These are phyloP conservation scores for Coniochaeta hoffmannii DNA, from an alignment of 2,329 filamentous ascomycete species.

Conservation along the genomic window DNA sequence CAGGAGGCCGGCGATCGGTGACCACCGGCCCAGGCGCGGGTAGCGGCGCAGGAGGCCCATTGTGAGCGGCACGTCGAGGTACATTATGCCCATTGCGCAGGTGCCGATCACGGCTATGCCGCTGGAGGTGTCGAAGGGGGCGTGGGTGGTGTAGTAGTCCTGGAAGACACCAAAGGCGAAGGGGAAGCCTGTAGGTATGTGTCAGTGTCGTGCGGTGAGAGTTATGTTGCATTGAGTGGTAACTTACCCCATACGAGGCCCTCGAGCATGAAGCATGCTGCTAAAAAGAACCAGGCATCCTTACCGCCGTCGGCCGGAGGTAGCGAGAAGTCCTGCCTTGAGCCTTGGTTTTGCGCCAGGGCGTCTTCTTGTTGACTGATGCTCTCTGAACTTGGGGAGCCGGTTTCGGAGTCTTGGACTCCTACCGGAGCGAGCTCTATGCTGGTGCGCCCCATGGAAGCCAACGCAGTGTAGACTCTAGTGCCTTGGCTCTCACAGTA, in stretches of 20 bases:
- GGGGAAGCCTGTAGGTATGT: conserved; percentile 49
- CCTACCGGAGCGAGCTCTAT: not conserved
- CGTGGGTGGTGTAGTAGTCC: conserved; percentile 55
- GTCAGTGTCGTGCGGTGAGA: not conserved
- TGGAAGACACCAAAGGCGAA: conserved; percentile 66
- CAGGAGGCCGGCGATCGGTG: conserved; percentile 36
- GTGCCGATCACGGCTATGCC: conserved; percentile 59
- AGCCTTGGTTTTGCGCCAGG: not conserved
- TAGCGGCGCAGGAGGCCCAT: conserved; percentile 37
- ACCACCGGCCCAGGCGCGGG: conserved; percentile 31
- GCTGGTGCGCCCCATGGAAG: not conserved
- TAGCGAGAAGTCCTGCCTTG: conserved; percentile 18
- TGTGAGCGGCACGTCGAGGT: conserved; percentile 42
- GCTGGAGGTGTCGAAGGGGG: conserved; percentile 46
- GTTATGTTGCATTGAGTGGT: conserved; percentile 3
- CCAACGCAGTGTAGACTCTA: too few species aligned
- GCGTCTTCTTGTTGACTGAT: not conserved
- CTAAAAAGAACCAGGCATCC: conserved; percentile 35
- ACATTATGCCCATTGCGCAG: conserved; percentile 53
- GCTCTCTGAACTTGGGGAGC: not conserved
- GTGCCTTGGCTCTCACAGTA: too few species aligned
- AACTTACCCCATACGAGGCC: conserved; percentile 44
- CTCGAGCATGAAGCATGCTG: conserved; percentile 43
- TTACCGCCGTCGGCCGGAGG: conserved; percentile 28
- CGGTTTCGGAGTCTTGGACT: not conserved